Conservation (phyloP, 2,329 filamentous ascomycete genomes). For the Cladosporium oxysporum region DNA sequence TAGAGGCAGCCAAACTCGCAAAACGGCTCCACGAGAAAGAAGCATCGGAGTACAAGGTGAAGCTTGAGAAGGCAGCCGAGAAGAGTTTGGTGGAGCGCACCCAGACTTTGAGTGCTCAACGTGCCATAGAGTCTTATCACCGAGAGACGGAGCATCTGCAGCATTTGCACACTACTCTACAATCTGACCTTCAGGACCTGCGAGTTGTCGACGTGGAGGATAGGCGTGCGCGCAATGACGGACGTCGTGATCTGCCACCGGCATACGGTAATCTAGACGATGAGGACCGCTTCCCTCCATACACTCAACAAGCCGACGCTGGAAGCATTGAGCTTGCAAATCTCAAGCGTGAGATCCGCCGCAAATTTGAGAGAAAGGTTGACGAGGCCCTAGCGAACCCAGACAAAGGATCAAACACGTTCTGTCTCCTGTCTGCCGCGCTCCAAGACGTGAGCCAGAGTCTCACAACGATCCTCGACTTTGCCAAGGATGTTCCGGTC, state of each 20-base stretch:
- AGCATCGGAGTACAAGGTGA: neutral
- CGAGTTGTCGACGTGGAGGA: constrained; percentile 9
- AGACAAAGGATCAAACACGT: neutral
- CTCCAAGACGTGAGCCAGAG: neutral
- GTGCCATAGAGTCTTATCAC: neutral
- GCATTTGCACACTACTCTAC: constrained; percentile 14
- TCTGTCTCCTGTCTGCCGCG: neutral
- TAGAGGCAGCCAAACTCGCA: neutral
- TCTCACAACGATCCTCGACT: neutral
- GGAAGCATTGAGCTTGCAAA: constrained; percentile 24
- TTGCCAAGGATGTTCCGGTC: neutral
- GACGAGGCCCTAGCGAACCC: neutral
- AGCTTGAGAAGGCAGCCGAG: neutral
- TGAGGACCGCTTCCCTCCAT: constrained; percentile 24
- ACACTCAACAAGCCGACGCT: constrained; percentile 21
- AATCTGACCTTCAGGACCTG: constrained; percentile 29
- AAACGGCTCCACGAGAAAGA: neutral
- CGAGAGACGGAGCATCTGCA: constrained; percentile 19
- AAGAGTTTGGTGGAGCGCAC: neutral
- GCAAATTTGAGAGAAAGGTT: constrained; percentile 18
- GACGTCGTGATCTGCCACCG: constrained; percentile 27
- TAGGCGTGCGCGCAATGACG: neutral
- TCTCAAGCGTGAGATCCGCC: constrained; percentile 24
- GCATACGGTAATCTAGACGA: constrained; percentile 31
- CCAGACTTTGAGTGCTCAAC: neutral